Conservation (phyloP, 2,329 filamentous ascomycete species). For the Zopfia rhizophila region DNA sequence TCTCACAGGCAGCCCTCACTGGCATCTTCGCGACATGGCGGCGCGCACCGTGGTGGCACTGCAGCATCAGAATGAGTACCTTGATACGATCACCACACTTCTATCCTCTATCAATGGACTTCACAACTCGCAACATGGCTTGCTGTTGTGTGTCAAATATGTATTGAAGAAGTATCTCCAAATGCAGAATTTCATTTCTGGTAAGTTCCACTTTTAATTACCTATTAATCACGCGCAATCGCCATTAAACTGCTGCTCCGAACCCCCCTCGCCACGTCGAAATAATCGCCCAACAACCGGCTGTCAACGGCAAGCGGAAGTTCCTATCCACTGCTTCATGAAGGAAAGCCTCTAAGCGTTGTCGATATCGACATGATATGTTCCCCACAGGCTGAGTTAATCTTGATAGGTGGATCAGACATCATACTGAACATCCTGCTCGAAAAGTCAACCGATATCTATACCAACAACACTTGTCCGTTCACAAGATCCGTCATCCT, state of each 20-base stretch:
- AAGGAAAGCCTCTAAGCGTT: no score
- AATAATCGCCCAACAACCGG: no score
- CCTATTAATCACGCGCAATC: no score
- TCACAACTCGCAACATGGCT: slow-evolving; percentile 44
- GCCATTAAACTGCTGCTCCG: no score
- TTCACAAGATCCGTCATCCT: slow-evolving; percentile 49
- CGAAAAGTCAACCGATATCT: slow-evolving; percentile 2
- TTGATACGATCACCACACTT: slow-evolving; percentile 31
- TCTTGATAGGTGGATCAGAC: no score
- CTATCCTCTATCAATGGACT: slow-evolving; percentile 23
- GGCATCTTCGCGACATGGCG: slow-evolving; percentile 85
- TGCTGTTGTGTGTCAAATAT: slow-evolving; percentile 44
- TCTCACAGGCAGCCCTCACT: slow-evolving; percentile 75
- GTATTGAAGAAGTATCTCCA: slow-evolving; percentile 37
- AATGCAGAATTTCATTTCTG: not conserved
- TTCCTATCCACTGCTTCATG: no score
- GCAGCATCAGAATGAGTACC: slow-evolving; percentile 33
- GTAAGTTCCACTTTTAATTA: not conserved
- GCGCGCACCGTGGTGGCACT: slow-evolving; percentile 70
- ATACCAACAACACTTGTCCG: slow-evolving; percentile 32
- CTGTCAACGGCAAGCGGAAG: no score
- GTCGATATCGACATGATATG: no score
- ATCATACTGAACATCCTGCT: no score
- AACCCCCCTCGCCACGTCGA: no score
- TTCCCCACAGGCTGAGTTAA: no score